Evolutionary conservation across 2,329 filamentous ascomycete genomes (phyloP), one percentile per base, ranked within the genome.

Genomic region (Microascus cirrosus): DNA sequence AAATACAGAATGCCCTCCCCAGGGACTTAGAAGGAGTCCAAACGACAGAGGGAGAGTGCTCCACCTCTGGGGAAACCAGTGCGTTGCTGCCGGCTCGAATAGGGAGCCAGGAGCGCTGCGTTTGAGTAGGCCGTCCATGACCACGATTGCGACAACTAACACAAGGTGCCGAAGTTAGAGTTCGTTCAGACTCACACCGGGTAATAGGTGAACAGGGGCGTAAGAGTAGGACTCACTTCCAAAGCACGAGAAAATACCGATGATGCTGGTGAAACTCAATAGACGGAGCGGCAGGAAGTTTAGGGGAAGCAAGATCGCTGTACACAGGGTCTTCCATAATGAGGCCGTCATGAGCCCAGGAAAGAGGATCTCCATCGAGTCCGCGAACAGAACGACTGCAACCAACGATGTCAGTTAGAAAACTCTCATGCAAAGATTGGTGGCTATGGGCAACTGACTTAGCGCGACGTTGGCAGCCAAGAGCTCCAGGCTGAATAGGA

Each of bases 201-300:
- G 18, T 8, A 39, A 12, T 4, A 3, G 18, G 3, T 39, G 3
- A 12, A 18, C 36, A 3, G 3, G 4, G 7, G 32, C 13, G 8
- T n/a, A 48, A 48, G 15, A 20, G 45, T 10, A 22, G 22, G 22
- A 86, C 88, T 77, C 75, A 93, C 89, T 96, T 66, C 85, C 85
- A 63, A 95, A 86, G 63, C 90, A 95, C 59, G 84, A 92, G 63
- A 96, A 76, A 56, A 99, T 95, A n/a, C 93, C 93, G 61, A 97
- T 75, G 59, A 97, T 85, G 68, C 90, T 95, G 28, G 90, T 96
- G 66, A 96, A 90, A 64, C 90, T 95, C 60, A 99, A 74, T 58
- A 92, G 76, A 36, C 90, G 83, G 60, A 97, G 74, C 1, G 94
- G 93, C 36, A 95, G 74, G 68, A 95, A 95, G 66, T 88, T 90